Evolutionary conservation across 2,329 filamentous ascomycete genomes (phyloP).

Genomic region (Mycogone perniciosa): DNA sequence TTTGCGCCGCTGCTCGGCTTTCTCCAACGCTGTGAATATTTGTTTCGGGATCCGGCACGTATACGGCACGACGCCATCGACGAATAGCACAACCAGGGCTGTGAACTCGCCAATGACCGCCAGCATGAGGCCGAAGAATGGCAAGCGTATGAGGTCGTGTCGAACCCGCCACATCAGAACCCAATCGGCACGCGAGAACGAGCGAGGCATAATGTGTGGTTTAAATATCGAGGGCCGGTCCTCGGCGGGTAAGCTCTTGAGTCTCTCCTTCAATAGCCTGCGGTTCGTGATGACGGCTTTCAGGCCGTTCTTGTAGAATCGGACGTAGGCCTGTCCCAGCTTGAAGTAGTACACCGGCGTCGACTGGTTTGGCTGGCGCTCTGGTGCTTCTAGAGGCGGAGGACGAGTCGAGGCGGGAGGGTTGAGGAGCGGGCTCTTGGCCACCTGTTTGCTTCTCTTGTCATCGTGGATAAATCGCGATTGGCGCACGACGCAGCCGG

Average conservation of each 20-base stretch:
- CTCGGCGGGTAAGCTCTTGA: slow-evolving; percentile 42
- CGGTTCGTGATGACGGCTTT: slow-evolving; percentile 67
- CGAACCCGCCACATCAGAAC: slow-evolving; percentile 62
- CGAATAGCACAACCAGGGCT: slow-evolving; percentile 66
- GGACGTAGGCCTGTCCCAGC: slow-evolving; percentile 67
- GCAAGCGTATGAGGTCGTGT: slow-evolving; percentile 70
- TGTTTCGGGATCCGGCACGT: slow-evolving; percentile 80
- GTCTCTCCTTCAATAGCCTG: slow-evolving; percentile 40
- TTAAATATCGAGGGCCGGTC: slow-evolving; percentile 41
- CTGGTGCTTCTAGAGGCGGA: slow-evolving; percentile 58
- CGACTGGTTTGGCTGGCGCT: slow-evolving; percentile 34
- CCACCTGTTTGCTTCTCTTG: slow-evolving; percentile 12
- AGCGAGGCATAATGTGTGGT: slow-evolving; percentile 27
- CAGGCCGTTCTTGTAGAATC: slow-evolving; percentile 84
- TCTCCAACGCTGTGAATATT: slow-evolving; percentile 49
- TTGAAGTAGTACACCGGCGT: slow-evolving; percentile 44
- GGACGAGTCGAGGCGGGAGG: slow-evolving; percentile 68
- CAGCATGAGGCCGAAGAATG: slow-evolving; percentile 69
- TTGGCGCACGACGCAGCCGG: slow-evolving; percentile 13
- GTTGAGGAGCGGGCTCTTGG: slow-evolving; percentile 49
- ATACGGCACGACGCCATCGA: slow-evolving; percentile 66
- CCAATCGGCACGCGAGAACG: slow-evolving; percentile 58
- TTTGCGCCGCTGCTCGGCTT: slow-evolving; percentile 46
- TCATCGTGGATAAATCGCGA: slow-evolving; percentile 20
- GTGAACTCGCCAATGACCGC: slow-evolving; percentile 81